These are phyloP conservation scores for Nicotiana undulata DNA, from an alignment of 257 asterid genomes.

Conservation along the genomic window DNA sequence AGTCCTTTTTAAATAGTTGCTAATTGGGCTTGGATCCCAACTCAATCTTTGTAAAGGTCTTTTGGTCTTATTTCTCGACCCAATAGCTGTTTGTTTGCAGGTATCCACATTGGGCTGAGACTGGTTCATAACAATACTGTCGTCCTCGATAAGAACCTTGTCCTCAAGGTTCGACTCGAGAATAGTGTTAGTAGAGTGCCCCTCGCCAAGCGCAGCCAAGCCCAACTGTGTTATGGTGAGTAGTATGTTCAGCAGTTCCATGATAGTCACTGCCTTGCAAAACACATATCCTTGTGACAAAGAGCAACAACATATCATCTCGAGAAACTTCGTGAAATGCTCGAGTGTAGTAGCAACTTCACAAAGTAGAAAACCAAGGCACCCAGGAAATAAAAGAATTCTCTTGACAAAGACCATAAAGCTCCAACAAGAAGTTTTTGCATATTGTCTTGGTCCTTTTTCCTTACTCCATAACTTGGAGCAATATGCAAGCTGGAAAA, in stretches of 20 bases:
- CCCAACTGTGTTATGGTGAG: not conserved
- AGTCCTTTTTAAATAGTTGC: no score
- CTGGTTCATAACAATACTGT: not conserved
- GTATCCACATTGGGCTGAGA: no score
- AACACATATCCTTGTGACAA: not conserved
- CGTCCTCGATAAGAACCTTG: not conserved
- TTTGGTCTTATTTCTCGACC: no score
- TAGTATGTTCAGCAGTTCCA: not conserved
- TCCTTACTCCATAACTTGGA: conserved; percentile 67
- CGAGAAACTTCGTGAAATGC: not conserved
- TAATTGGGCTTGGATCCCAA: no score
- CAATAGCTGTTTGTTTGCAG: no score
- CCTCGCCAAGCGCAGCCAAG: not conserved
- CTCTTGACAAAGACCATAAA: conserved; percentile 73
- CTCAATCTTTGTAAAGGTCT: no score
- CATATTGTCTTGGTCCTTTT: conserved; percentile 64
- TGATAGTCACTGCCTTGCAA: not conserved
- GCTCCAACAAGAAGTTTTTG: conserved; percentile 69
- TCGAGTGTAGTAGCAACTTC: conserved; percentile 46
- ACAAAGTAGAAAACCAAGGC: conserved; percentile 62
- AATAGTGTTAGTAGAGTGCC: not conserved
- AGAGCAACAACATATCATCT: no score
- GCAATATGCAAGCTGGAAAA: conserved; percentile 63
- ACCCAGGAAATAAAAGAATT: conserved; percentile 73
- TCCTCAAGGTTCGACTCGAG: not conserved